A percentile compares a stretch with the other conserved stretches of the same genome.
Evolutionary conservation across 2,329 filamentous ascomycete species (phyloP).

Genomic region (Trichophyton mentagrophytes): DNA sequence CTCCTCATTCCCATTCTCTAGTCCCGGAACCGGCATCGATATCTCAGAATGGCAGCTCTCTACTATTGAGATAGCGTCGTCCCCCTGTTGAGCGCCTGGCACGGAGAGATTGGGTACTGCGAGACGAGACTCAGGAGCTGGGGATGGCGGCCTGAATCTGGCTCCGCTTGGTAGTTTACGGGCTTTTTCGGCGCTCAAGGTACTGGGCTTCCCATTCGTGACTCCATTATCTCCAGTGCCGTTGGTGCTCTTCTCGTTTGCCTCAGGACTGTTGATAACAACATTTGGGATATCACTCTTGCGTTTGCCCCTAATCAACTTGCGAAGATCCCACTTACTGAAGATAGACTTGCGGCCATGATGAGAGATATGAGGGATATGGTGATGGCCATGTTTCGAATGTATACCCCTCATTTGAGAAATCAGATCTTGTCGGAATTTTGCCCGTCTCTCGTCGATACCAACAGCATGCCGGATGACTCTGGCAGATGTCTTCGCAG

Average conservation of each 20-base stretch:
- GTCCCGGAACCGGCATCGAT: not conserved
- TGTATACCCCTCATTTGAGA: constrained; percentile 3
- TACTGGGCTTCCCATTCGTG: not conserved
- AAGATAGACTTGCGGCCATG: not conserved
- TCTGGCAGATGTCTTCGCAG: constrained; percentile 23
- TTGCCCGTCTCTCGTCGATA: constrained; percentile 42
- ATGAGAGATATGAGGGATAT: not conserved
- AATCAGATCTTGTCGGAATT: constrained; percentile 43
- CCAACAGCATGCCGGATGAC: constrained; percentile 41
- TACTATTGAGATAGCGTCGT: constrained; percentile 2
- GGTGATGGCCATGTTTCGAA: not conserved
- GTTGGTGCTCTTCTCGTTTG: not conserved
- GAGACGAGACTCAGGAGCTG: not conserved
- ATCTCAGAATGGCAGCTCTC: constrained; percentile 1
- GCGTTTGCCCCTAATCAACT: not conserved
- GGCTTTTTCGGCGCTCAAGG: not conserved
- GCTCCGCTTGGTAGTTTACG: not conserved
- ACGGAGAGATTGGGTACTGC: not conserved
- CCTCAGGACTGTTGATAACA: not conserved
- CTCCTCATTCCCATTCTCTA: constrained; percentile 13
- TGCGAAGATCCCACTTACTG: constrained; percentile 1
- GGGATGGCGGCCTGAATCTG: constrained; percentile 6
- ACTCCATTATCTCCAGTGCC: not conserved
- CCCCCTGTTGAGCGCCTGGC: not conserved
- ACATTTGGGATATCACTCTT: not conserved